phyloP scores from a whole-genome alignment of 176 grass and related monocot genomes.

The Elymus sibiricus region DNA sequence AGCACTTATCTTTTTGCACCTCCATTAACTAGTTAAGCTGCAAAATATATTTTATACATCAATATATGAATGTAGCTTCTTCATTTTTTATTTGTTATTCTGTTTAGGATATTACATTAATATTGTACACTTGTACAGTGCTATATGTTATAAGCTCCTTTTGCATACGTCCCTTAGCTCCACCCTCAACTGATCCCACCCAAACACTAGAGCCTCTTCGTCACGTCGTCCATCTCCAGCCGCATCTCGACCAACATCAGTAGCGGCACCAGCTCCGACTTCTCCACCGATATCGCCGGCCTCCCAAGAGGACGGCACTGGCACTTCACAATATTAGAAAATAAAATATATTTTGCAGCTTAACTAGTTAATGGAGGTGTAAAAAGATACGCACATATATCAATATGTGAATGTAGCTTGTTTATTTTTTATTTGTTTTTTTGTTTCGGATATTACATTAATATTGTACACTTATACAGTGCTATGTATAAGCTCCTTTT shows the following conservation, averaged over 20 bases:
- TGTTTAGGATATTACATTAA: too few species aligned
- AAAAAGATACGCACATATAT: neutral
- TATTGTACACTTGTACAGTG: too few species aligned
- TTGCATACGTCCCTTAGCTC: slow-evolving; percentile 42
- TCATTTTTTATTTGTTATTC: too few species aligned
- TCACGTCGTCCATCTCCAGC: slow-evolving; percentile 29
- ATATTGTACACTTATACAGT: too few species aligned
- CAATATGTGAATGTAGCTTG: neutral
- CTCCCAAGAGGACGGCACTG: neutral
- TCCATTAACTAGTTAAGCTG: neutral
- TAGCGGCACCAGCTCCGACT: slow-evolving; percentile 54
- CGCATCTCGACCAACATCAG: slow-evolving; percentile 63
- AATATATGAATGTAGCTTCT: too few species aligned
- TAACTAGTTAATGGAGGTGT: neutral
- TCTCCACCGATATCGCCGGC: slow-evolving; percentile 47
- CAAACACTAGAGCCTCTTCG: slow-evolving; percentile 26
- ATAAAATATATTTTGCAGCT: slow-evolving; percentile 1
- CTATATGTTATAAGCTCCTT: too few species aligned
- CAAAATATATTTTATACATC: neutral
- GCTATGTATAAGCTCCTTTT: neutral
- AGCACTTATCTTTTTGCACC: neutral
- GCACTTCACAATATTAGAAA: neutral
- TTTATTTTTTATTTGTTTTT: neutral
- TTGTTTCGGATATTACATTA: neutral
- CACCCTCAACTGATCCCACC: slow-evolving; percentile 53